Evolutionary conservation across 108 stramenopile species (phyloP).

Genomic region (Cyclostephanos tholiformis): DNA sequence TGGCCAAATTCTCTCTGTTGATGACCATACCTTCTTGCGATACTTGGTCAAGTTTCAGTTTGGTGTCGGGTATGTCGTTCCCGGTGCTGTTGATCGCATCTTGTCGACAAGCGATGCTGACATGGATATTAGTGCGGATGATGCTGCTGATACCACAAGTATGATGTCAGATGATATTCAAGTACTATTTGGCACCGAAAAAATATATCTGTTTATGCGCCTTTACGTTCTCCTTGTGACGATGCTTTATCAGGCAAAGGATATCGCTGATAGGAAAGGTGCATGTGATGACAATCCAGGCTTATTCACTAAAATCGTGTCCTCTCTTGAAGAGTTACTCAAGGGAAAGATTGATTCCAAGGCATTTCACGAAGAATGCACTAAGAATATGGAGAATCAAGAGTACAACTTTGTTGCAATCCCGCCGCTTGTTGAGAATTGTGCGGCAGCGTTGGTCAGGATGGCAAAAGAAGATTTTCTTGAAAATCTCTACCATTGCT

Average conservation of each 20-base stretch:
- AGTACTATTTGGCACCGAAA: slow-evolving; percentile 72
- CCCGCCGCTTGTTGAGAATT: slow-evolving; percentile 69
- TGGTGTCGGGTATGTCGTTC: slow-evolving; percentile 65
- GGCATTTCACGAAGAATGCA: slow-evolving; percentile 64
- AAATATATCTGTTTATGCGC: slow-evolving; percentile 77
- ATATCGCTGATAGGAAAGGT: slow-evolving; percentile 27
- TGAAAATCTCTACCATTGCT: slow-evolving; percentile 60
- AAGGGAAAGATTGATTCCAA: slow-evolving; percentile 45
- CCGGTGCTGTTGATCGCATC: slow-evolving; percentile 59
- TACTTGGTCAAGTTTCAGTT: slow-evolving; percentile 76
- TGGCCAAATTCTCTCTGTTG: slow-evolving; percentile 63
- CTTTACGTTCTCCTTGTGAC: slow-evolving; percentile 64
- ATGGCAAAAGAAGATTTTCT: slow-evolving; percentile 64
- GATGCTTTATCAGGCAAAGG: slow-evolving; percentile 59
- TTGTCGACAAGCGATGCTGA: slow-evolving; percentile 51
- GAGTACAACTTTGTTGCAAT: slow-evolving; percentile 63
- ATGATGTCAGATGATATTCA: slow-evolving; percentile 41
- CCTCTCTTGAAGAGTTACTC: slow-evolving; percentile 51
- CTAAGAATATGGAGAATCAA: slow-evolving; percentile 46
- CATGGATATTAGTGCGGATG: slow-evolving; percentile 28
- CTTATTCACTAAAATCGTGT: slow-evolving; percentile 21
- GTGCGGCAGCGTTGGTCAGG: slow-evolving; percentile 56
- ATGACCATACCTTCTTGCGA: slow-evolving; percentile 32
- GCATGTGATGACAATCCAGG: slow-evolving; percentile 25
- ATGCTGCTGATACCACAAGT: slow-evolving; percentile 5